Percentiles rank a stretch among this genome's conserved stretches.
phyloP scores from a whole-genome alignment of 2,329 filamentous ascomycete species.

The Aureobasidium sp. region DNA sequence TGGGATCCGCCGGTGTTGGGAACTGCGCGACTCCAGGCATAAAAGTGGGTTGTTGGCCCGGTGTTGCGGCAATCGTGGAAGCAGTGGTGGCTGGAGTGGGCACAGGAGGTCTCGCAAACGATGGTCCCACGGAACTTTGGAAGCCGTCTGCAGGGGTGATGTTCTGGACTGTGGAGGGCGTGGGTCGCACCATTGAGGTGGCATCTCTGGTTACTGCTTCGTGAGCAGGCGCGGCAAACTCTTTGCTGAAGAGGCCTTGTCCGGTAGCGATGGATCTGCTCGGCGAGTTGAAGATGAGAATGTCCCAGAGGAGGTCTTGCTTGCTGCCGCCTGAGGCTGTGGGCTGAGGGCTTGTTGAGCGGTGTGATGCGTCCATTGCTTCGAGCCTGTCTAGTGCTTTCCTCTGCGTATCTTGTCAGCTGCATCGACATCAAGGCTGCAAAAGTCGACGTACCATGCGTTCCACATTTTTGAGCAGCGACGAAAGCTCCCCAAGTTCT shows the following conservation, averaged over 20 bases:
- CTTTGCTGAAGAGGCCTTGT: not conserved
- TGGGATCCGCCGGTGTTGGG: not conserved
- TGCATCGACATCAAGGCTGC: not conserved
- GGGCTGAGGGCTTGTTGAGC: conserved; percentile 8
- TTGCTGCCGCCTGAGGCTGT: not conserved
- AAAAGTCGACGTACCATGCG: not conserved
- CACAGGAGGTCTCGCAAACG: not conserved
- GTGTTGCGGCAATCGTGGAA: not conserved
- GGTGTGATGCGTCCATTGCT: not conserved
- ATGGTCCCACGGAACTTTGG: not conserved
- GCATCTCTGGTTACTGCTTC: not conserved
- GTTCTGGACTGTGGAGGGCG: not conserved
- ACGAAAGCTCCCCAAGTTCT: not conserved
- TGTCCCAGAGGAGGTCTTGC: conserved; percentile 13
- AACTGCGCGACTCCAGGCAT: conserved; percentile 5
- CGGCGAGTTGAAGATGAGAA: conserved; percentile 9
- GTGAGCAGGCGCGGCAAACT: not conserved
- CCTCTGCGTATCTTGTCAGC: not conserved
- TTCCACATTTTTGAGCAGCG: conserved; percentile 5
- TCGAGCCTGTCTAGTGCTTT: conserved; percentile 9
- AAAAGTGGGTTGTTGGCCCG: not conserved
- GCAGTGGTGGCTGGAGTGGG: not conserved
- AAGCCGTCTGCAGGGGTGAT: not conserved
- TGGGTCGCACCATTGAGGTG: not conserved
- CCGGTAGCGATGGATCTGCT: not conserved